Evolutionary conservation across 768 basidiomycete species (phyloP), one percentile per base, ranked within the genome.

Genomic region (Naganishia onofrii): DNA sequence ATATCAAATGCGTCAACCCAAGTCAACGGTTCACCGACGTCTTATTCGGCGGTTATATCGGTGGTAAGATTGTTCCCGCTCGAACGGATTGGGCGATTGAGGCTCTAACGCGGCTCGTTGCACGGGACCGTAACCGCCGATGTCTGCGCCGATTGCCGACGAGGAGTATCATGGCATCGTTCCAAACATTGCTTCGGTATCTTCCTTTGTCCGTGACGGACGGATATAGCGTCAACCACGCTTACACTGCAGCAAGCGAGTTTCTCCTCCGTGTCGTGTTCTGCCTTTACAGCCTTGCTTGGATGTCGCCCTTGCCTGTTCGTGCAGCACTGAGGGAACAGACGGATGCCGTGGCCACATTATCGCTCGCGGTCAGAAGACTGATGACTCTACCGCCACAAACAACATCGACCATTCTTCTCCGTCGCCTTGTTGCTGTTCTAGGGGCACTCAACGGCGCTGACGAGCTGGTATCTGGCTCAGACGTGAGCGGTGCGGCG

Each of bases 251-350:
- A 26, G 92, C 90, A 88, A 79, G 93, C 54, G 86, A 87, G 51
- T 90, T 91, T 79, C 81, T 91, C 72, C 91, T 94, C 83, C 90
- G 90, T 74, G 82, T 85, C 65, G 84, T 90, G 55, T 87, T 93
- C 84, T 86, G 86, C n/a, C 85, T 96, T 51, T 97, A 96, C 82
- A 88, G 88, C 44, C 83, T 97, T 72, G 87, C 88, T 28, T 97
- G 93, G 84, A 83, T 94, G 67, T 87, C 92, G 3, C 86, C 92
- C 1, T 88, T 88, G 3, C 84, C 85, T 31, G 77, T 94, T 72
- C 93, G 94, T 82, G 83, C 84, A 66, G 85, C 82, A 71, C 84
- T 93, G 73, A 90, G 90, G 74, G 79, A 86, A 63, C 82, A 82
- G 48, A 84, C 93, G 32, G 88, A 89, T 36, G 88, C 90, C 79